Evolutionary conservation across 345 rosid genomes (phyloP).

Genomic region (Aurinia saxatilis): DNA sequence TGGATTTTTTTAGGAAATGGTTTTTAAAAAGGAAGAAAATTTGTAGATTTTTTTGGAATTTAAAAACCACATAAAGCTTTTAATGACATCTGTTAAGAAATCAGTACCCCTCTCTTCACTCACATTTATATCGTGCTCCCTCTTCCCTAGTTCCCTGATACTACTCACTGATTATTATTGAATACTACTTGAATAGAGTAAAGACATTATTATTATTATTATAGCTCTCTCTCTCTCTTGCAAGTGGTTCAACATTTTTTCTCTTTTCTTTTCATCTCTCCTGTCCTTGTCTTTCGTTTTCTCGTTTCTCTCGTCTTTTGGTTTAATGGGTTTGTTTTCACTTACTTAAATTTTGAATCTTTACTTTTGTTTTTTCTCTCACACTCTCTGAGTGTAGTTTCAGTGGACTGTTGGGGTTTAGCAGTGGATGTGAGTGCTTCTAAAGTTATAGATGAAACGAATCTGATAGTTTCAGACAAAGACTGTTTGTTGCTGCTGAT

Average conservation of each 20-base stretch:
- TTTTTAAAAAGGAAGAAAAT: neutral
- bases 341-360: neutral
- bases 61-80: neutral
- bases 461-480: neutral
- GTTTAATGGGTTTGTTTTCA: neutral
- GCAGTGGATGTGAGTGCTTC: neutral
- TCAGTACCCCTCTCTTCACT: neutral
- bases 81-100: constrained; percentile 17
- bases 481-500: neutral
- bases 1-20: constrained; percentile 6
- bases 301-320: constrained; percentile 10
- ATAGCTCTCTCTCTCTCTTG: neutral
- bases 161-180: neutral
- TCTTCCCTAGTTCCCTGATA: neutral
- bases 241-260: constrained; percentile 6
- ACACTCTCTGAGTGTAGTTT: constrained; percentile 20
- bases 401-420: constrained; percentile 11
- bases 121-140: constrained; percentile 24
- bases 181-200: constrained; percentile 3
- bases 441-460: neutral
- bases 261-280: neutral
- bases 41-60: neutral
- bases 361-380: neutral
- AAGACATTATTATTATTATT: neutral
- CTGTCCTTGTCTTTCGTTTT: constrained; percentile 1